These are phyloP conservation scores for Melastoma candidum DNA, from an alignment of 441 rosid species.

Conservation along the genomic window DNA sequence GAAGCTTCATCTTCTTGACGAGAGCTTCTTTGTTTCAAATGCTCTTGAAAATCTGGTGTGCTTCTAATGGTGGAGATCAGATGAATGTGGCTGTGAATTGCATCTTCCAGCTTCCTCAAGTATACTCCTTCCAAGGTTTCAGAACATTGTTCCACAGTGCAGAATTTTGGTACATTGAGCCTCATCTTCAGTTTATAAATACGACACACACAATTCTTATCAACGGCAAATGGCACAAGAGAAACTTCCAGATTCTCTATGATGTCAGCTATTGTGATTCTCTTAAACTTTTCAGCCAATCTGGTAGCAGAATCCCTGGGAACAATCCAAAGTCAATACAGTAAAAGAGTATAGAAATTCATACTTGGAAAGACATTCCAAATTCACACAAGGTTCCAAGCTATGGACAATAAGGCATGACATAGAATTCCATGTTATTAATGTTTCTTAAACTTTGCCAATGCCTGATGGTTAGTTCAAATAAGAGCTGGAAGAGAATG, in stretches of 20 bases:
- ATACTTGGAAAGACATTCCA: not conserved
- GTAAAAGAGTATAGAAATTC: not conserved
- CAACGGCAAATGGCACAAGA: conserved; percentile 43
- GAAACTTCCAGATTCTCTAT: conserved; percentile 65
- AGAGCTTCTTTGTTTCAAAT: conserved; percentile 29
- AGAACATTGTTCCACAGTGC: conserved; percentile 51
- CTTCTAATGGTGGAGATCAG: conserved; percentile 76
- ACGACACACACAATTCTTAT: conserved; percentile 34
- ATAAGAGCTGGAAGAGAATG: too few species aligned
- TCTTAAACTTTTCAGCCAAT: conserved; percentile 71
- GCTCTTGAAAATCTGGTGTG: conserved; percentile 34
- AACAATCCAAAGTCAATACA: conserved; percentile 11
- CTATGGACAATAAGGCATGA: too few species aligned
- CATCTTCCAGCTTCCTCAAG: conserved; percentile 86
- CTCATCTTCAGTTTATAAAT: conserved; percentile 80
- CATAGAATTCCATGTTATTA: too few species aligned
- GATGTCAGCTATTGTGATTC: conserved; percentile 74
- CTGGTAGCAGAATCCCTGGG: conserved; percentile 61
- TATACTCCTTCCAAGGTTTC: conserved; percentile 43
- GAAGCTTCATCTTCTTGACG: conserved; percentile 43
- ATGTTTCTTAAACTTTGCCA: too few species aligned
- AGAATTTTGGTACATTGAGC: conserved; percentile 51
- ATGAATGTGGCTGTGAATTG: conserved; percentile 58
- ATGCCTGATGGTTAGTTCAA: too few species aligned
- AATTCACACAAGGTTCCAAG: not conserved